Percentiles rank a stretch among this genome's conserved stretches.
These are phyloP conservation scores for Chalciporus sp. DNA, from an alignment of 1,284 basidiomycete genomes.

Conservation along the genomic window DNA sequence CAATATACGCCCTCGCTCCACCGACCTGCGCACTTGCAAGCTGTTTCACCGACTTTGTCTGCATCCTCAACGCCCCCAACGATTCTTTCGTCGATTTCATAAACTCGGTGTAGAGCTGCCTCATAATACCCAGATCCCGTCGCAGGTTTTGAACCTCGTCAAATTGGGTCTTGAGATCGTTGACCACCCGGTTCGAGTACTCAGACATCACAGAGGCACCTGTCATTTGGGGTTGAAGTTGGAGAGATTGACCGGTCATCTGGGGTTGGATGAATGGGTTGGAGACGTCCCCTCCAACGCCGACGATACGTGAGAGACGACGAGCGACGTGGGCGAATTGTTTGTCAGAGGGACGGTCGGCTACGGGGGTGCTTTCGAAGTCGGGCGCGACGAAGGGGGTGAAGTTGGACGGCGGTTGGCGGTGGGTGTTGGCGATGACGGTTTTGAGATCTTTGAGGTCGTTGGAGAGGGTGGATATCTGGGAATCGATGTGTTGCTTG, in stretches of 20 bases:
- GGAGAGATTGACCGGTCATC: slow-evolving; percentile 65
- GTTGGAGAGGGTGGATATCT: slow-evolving; percentile 83
- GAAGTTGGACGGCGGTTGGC: slow-evolving; percentile 43
- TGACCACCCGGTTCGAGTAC: slow-evolving; percentile 70
- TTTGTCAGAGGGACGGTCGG: slow-evolving; percentile 68
- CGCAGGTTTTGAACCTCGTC: slow-evolving; percentile 93
- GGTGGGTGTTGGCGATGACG: slow-evolving; percentile 53
- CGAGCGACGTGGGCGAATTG: slow-evolving; percentile 74
- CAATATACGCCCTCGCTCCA: slow-evolving; percentile 86
- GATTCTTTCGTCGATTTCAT: slow-evolving; percentile 89
- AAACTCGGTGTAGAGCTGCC: slow-evolving; percentile 94
- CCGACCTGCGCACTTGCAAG: slow-evolving; percentile 83
- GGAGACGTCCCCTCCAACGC: slow-evolving; percentile 28
- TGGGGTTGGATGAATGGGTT: slow-evolving; percentile 53
- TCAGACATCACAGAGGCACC: slow-evolving; percentile 73
- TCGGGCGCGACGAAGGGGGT: slow-evolving; percentile 53
- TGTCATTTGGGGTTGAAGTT: slow-evolving; percentile 73
- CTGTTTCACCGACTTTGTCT: slow-evolving; percentile 86
- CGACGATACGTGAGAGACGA: slow-evolving; percentile 65
- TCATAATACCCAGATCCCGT: slow-evolving; percentile 90
- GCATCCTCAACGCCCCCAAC: slow-evolving; percentile 73
- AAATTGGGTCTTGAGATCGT: slow-evolving; percentile 88
- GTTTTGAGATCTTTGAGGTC: slow-evolving; percentile 91
- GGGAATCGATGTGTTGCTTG: slow-evolving; percentile 94
- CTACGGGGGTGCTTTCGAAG: slow-evolving; percentile 60